Evolutionary conservation across 108 stramenopile genomes (phyloP).

Genomic region (Cyclostephanos invisitatus): DNA sequence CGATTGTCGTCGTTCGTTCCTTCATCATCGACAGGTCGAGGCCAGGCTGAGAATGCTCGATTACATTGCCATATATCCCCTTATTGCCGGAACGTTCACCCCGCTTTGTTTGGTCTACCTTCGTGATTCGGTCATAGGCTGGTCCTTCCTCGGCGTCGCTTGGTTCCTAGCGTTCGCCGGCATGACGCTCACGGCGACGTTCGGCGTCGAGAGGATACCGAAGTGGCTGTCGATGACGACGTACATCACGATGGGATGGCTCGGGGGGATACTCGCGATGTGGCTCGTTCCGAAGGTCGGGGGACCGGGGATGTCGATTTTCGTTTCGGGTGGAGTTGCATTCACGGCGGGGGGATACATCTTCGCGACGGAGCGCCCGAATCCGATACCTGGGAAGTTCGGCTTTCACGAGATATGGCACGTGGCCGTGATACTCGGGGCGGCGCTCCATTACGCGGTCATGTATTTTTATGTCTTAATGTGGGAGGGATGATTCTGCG

Average conservation of each 20-base stretch:
- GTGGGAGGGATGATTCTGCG: conserved; percentile 38
- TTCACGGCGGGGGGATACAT: conserved; percentile 73
- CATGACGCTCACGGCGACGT: conserved; percentile 58
- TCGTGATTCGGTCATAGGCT: conserved; percentile 66
- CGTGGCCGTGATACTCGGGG: conserved; percentile 65
- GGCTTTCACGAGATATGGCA: conserved; percentile 90
- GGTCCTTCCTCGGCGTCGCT: conserved; percentile 73
- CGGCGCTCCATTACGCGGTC: conserved; percentile 62
- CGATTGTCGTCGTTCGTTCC: conserved; percentile 4
- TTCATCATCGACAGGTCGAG: conserved; percentile 41
- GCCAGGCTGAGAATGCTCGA: conserved; percentile 65
- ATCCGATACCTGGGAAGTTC: conserved; percentile 71
- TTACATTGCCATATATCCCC: conserved; percentile 80
- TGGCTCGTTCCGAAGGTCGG: conserved; percentile 57
- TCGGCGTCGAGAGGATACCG: conserved; percentile 55
- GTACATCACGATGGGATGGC: conserved; percentile 84
- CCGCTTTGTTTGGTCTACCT: conserved; percentile 75
- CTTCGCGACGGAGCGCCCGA: conserved; percentile 61
- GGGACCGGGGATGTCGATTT: conserved; percentile 46
- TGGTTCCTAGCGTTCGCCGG: conserved; percentile 66
- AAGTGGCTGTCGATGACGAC: conserved; percentile 81
- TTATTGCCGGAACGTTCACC: conserved; percentile 86
- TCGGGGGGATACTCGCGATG: conserved; percentile 64
- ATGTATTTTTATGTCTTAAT: conserved; percentile 77
- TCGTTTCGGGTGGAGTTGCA: conserved; percentile 60